phyloP scores from a whole-genome alignment of 768 basidiomycete species.

The Naganishia vaughanmartiniae region DNA sequence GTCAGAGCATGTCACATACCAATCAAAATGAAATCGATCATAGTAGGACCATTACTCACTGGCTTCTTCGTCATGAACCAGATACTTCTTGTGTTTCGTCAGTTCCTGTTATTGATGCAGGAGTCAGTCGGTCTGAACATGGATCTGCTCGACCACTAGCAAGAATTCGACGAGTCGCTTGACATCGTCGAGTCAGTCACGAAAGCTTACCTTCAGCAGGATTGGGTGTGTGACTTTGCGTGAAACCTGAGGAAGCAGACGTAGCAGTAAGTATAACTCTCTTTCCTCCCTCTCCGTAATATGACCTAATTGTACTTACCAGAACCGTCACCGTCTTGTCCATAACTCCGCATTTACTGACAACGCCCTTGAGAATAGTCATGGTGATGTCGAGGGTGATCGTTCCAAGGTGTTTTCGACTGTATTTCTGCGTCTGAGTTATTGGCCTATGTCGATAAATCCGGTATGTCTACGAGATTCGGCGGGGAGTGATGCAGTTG shows the following conservation, averaged over 20 bases:
- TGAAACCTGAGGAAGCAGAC: slow-evolving; percentile 32
- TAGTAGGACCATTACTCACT: slow-evolving; percentile 33
- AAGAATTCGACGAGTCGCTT: neutral
- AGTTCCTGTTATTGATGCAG: slow-evolving; percentile 23
- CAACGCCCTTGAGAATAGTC: slow-evolving; percentile 42
- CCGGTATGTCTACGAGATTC: neutral
- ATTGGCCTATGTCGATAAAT: too few relatives aligned
- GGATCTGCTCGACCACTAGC: neutral
- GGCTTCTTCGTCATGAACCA: slow-evolving; percentile 46
- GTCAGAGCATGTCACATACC: neutral
- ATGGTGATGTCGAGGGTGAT: slow-evolving; percentile 1
- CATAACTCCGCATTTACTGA: slow-evolving; percentile 48
- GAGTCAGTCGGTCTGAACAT: neutral
- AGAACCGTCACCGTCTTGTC: slow-evolving; percentile 49
- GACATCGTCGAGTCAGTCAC: too few relatives aligned
- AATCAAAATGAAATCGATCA: neutral
- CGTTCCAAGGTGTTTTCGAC: neutral
- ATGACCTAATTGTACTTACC: slow-evolving; percentile 31
- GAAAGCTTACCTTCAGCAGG: slow-evolving; percentile 37
- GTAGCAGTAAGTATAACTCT: neutral
- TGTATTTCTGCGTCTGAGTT: neutral
- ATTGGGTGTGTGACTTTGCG: slow-evolving; percentile 47
- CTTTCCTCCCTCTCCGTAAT: too few relatives aligned
- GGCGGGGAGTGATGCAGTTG: neutral
- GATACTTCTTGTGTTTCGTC: slow-evolving; percentile 40